Percentiles rank a stretch among this genome's conserved stretches.
These are phyloP conservation scores for Curvularia verruculosa DNA, from an alignment of 2,329 filamentous ascomycete genomes.

Conservation along the genomic window DNA sequence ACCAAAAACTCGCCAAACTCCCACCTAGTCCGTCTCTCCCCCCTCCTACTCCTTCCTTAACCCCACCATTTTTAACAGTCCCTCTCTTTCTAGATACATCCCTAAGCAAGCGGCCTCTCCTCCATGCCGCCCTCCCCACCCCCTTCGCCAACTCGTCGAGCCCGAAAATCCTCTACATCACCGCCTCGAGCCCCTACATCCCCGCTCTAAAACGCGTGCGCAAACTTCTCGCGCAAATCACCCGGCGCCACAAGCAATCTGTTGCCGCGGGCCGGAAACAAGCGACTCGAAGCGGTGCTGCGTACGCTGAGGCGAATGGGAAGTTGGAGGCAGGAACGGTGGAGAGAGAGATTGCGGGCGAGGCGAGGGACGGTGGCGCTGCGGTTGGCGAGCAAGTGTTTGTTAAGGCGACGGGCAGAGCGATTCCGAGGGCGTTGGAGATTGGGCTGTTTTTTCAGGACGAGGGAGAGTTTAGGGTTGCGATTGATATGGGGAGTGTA, in stretches of 20 bases:
- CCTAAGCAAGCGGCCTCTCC: conserved; percentile 63
- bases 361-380: conserved; percentile 8
- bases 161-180: conserved; percentile 70
- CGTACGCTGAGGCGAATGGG: conserved; percentile 28
- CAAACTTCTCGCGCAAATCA: conserved; percentile 64
- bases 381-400: conserved; percentile 56
- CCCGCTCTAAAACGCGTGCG: conserved; percentile 69
- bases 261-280: conserved; percentile 1
- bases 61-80: no score
- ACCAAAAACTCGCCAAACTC: conserved; percentile 27
- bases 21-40: conserved; percentile 28
- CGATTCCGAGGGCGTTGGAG: conserved; percentile 67
- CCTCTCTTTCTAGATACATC: conserved; percentile 51
- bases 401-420: conserved; percentile 69
- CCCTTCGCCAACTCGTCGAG: conserved; percentile 57
- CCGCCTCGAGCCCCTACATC: conserved; percentile 69
- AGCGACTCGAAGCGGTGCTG: not conserved
- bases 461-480: conserved; percentile 64
- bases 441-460: conserved; percentile 70
- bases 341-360: conserved; percentile 37
- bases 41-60: not conserved
- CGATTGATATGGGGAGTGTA: conserved; percentile 66
- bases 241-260: conserved; percentile 57
- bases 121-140: conserved; percentile 61
- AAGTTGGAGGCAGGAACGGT: conserved; percentile 39